These are phyloP conservation scores for Dysphania ambrosioides DNA, from an alignment of 148 eudicot genomes.

Conservation along the genomic window DNA sequence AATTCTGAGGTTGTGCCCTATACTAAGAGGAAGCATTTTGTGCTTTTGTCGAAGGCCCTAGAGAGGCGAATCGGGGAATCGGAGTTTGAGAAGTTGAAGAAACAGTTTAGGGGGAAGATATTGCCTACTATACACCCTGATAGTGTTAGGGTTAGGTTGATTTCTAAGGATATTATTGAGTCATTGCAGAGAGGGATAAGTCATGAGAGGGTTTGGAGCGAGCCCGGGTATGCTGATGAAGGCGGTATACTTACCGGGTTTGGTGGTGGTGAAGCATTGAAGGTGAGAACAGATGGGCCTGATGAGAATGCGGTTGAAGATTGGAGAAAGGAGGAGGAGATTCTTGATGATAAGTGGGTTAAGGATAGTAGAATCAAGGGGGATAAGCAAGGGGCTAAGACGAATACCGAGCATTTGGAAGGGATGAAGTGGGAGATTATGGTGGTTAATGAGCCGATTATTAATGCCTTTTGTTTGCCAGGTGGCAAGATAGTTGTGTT, in stretches of 20 bases:
- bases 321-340: slow-evolving; percentile 62
- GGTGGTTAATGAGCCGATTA: slow-evolving; percentile 69
- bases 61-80: slow-evolving; percentile 57
- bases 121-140: slow-evolving; percentile 77
- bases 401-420: slow-evolving; percentile 61
- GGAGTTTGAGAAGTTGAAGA: slow-evolving; percentile 45
- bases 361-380: slow-evolving; percentile 67
- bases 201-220: slow-evolving; percentile 73
- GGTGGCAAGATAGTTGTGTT: slow-evolving; percentile 97
- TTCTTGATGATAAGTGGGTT: slow-evolving; percentile 84
- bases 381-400: slow-evolving; percentile 30
- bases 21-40: slow-evolving; percentile 67
- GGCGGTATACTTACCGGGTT: slow-evolving; percentile 16
- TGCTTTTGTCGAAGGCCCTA: slow-evolving; percentile 39
- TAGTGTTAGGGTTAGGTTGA: slow-evolving; percentile 62
- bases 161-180: slow-evolving; percentile 62
- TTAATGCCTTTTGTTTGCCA: slow-evolving; percentile 87
- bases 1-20: slow-evolving; percentile 62
- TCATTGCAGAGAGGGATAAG: slow-evolving; percentile 71
- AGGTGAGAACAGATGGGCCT: slow-evolving; percentile 37
- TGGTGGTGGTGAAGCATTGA: slow-evolving; percentile 33
- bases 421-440: slow-evolving; percentile 86
- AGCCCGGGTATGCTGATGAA: slow-evolving; percentile 45
- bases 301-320: slow-evolving; percentile 24
- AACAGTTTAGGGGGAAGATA: slow-evolving; percentile 55